These are phyloP conservation scores for Chlamydomonas applanata DNA, from an alignment of 139 green algal genomes.

Conservation along the genomic window DNA sequence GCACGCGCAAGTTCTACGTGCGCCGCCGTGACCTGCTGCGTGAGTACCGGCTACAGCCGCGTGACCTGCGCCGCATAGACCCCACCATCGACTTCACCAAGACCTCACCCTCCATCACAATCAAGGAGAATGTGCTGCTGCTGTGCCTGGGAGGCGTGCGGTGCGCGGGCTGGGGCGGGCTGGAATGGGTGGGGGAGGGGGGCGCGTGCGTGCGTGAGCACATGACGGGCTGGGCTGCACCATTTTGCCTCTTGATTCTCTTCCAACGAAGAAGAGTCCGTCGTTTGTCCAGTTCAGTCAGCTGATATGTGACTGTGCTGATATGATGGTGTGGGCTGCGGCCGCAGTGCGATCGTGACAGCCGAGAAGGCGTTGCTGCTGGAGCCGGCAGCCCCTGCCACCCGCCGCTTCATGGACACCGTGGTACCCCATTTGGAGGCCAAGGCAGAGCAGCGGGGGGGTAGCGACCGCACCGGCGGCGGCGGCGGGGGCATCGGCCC, in stretches of 20 bases:
- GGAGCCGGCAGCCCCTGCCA: conserved; percentile 65
- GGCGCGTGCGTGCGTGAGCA: no score
- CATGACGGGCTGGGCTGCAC: no score
- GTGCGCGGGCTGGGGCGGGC: conserved; percentile 23
- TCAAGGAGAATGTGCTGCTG: conserved; percentile 87
- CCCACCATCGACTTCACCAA: conserved; percentile 78
- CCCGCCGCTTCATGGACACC: conserved; percentile 75
- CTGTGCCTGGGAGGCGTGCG: conserved; percentile 84
- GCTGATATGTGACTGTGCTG: background rate
- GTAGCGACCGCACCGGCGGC: background rate
- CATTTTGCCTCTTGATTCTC: no score
- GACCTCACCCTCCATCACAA: conserved; percentile 73
- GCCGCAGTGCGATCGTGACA: conserved; percentile 66
- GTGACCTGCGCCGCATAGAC: conserved; percentile 91
- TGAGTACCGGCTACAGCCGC: conserved; percentile 78
- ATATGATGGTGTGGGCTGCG: no score
- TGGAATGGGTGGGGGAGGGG: no score
- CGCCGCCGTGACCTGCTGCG: conserved; percentile 81
- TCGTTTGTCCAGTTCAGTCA: background rate
- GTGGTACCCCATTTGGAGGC: conserved; percentile 64
- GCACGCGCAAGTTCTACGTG: conserved; percentile 68
- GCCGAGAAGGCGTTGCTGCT: conserved; percentile 86
- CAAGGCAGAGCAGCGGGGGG: background rate
- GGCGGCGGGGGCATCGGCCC: background rate
- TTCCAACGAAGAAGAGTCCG: background rate